phyloP scores from a whole-genome alignment of 2,329 filamentous ascomycete species.

The Myriangium duriaei region DNA sequence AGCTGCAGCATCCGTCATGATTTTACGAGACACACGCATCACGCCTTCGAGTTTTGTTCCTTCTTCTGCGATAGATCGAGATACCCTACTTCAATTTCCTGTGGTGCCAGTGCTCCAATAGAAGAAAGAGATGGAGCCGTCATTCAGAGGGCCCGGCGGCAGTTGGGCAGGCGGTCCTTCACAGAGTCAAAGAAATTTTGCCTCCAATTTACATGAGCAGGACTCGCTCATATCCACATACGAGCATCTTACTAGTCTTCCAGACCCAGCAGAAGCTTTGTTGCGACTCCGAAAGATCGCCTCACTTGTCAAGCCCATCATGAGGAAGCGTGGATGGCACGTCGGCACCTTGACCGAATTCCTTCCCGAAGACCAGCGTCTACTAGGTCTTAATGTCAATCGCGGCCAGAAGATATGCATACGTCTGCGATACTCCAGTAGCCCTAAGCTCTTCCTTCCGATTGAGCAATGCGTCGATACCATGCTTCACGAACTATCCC shows the following conservation, averaged over 20 bases:
- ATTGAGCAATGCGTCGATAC: slow-evolving; percentile 76
- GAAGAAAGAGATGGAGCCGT: background rate
- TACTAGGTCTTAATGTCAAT: slow-evolving; percentile 74
- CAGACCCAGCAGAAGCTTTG: slow-evolving; percentile 33
- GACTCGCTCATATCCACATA: slow-evolving; percentile 38
- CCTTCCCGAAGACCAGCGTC: slow-evolving; percentile 58
- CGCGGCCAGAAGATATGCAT: slow-evolving; percentile 67
- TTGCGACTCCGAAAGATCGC: slow-evolving; percentile 64
- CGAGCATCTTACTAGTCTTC: slow-evolving; percentile 35
- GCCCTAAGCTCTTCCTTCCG: slow-evolving; percentile 64
- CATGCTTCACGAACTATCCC: slow-evolving; percentile 86
- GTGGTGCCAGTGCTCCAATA: too few relatives aligned
- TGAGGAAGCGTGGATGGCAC: slow-evolving; percentile 73
- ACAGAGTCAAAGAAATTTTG: slow-evolving; percentile 21
- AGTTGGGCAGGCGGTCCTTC: slow-evolving; percentile 18
- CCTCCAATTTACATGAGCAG: slow-evolving; percentile 30
- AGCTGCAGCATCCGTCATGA: too few relatives aligned
- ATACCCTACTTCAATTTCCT: too few relatives aligned
- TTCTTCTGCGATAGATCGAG: too few relatives aligned
- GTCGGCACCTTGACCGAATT: slow-evolving; percentile 75
- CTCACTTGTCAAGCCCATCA: slow-evolving; percentile 86
- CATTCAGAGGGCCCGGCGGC: slow-evolving; percentile 8
- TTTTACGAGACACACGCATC: too few relatives aligned
- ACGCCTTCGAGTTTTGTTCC: too few relatives aligned
- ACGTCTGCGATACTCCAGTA: slow-evolving; percentile 63